These are phyloP conservation scores for Thelonectria olida DNA, from an alignment of 2,329 filamentous ascomycete species.

Conservation along the genomic window DNA sequence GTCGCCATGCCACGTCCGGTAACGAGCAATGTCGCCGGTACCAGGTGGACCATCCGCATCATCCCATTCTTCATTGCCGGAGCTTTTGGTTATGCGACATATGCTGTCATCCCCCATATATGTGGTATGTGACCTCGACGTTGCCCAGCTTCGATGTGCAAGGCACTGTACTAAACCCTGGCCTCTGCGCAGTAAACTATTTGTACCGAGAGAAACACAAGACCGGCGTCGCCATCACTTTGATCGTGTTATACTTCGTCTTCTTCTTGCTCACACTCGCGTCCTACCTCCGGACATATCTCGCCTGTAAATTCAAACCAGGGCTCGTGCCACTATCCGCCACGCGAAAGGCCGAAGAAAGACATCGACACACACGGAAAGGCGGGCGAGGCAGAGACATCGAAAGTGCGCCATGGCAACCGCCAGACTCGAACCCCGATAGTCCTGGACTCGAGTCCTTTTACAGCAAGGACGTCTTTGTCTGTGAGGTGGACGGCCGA, in stretches of 20 bases:
- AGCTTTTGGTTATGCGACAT: slow-evolving; percentile 75
- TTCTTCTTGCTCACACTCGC: slow-evolving; percentile 72
- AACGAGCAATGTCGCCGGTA: slow-evolving; percentile 41
- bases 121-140: slow-evolving; percentile 64
- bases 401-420: slow-evolving; percentile 44
- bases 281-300: slow-evolving; percentile 77
- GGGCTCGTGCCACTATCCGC: slow-evolving; percentile 72
- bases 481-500: slow-evolving; percentile 84
- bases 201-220: slow-evolving; percentile 63
- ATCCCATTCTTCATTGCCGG: slow-evolving; percentile 76
- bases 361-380: slow-evolving; percentile 31
- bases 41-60: slow-evolving; percentile 57
- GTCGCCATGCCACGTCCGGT: slow-evolving; percentile 44
- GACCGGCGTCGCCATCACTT: slow-evolving; percentile 68
- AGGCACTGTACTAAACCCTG: slow-evolving; percentile 9
- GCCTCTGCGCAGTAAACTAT: slow-evolving; percentile 66
- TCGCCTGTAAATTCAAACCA: slow-evolving; percentile 74
- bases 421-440: slow-evolving; percentile 62
- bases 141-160: background rate
- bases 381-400: slow-evolving; percentile 35
- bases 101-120: slow-evolving; percentile 72
- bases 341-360: slow-evolving; percentile 50
- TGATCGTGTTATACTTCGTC: slow-evolving; percentile 78
- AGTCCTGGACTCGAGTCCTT: slow-evolving; percentile 77
- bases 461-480: slow-evolving; percentile 84